Evolutionary conservation across 2,329 filamentous ascomycete species (phyloP).

Genomic region (Ophiostoma himal-ulmi): DNA sequence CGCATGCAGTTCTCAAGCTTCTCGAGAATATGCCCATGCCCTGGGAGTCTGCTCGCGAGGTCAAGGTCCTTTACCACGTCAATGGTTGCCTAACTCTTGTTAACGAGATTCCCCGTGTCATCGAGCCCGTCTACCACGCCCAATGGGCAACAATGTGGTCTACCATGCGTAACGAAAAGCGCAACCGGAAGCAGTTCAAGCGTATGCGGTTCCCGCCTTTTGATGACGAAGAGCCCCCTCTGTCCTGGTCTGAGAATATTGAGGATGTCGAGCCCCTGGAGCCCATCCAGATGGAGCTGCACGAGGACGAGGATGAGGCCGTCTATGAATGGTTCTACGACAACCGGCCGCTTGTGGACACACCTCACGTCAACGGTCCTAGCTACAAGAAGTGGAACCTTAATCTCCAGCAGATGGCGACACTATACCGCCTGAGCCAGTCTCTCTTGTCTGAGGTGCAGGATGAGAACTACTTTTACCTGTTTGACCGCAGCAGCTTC

Average conservation of each 20-base stretch:
- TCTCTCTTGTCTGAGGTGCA: constrained; percentile 86
- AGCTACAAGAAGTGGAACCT: constrained; percentile 98
- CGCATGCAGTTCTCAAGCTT: constrained; percentile 92
- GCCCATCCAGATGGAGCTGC: constrained; percentile 96
- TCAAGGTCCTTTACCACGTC: constrained; percentile 97
- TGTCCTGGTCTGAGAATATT: constrained; percentile 98
- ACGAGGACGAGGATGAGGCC: constrained; percentile 84
- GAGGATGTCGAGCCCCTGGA: constrained; percentile 97
- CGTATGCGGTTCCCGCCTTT: constrained; percentile 98
- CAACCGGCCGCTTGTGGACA: constrained; percentile 82
- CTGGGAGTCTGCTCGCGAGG: constrained; percentile 92
- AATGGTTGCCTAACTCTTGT: constrained; percentile 96
- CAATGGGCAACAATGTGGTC: constrained; percentile 99
- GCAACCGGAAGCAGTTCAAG: constrained; percentile 92
- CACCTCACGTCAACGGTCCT: constrained; percentile 87
- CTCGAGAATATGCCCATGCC: constrained; percentile 99
- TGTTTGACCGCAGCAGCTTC: constrained; percentile 93
- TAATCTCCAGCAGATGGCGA: constrained; percentile 89
- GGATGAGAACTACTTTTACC: constrained; percentile 95
- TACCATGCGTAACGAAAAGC: constrained; percentile 96
- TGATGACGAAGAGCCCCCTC: constrained; percentile 93
- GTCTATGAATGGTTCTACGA: constrained; percentile 98
- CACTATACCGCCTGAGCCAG: constrained; percentile 83
- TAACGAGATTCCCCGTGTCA: constrained; percentile 93
- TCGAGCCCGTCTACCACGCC: constrained; percentile 94